These are phyloP conservation scores for Ensete ventricosum DNA, from an alignment of 176 grass and related monocot genomes.

Conservation along the genomic window DNA sequence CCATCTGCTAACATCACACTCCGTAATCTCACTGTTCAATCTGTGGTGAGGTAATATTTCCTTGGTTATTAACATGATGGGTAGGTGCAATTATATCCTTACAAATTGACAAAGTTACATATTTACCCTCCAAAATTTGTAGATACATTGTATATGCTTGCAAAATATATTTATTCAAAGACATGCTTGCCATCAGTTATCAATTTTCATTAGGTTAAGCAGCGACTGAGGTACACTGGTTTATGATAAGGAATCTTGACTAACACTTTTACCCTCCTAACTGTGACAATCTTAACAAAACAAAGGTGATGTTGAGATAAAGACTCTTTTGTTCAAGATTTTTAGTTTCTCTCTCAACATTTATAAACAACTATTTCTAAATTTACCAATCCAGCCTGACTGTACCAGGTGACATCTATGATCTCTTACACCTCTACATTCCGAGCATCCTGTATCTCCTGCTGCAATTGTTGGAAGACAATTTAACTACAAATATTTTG, in stretches of 20 bases:
- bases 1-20: constrained; percentile 8
- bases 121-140: not conserved
- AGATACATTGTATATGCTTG: not conserved
- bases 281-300: too few relatives aligned
- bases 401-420: too few relatives aligned
- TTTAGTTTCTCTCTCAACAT: too few relatives aligned
- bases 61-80: not conserved
- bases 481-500: too few relatives aligned
- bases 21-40: constrained; percentile 12
- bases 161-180: not conserved
- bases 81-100: not conserved
- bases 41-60: constrained; percentile 14
- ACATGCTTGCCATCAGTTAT: not conserved
- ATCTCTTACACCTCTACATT: too few relatives aligned
- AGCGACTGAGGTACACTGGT: not conserved
- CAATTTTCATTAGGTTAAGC: not conserved
- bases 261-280: too few relatives aligned
- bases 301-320: too few relatives aligned
- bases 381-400: too few relatives aligned
- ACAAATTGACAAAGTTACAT: not conserved
- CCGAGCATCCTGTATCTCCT: too few relatives aligned
- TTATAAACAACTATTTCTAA: too few relatives aligned
- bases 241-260: not conserved
- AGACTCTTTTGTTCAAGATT: too few relatives aligned
- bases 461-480: too few relatives aligned